These are phyloP conservation scores for Platismatia glauca DNA, from an alignment of 495 filamentous ascomycete genomes.

Conservation along the genomic window DNA sequence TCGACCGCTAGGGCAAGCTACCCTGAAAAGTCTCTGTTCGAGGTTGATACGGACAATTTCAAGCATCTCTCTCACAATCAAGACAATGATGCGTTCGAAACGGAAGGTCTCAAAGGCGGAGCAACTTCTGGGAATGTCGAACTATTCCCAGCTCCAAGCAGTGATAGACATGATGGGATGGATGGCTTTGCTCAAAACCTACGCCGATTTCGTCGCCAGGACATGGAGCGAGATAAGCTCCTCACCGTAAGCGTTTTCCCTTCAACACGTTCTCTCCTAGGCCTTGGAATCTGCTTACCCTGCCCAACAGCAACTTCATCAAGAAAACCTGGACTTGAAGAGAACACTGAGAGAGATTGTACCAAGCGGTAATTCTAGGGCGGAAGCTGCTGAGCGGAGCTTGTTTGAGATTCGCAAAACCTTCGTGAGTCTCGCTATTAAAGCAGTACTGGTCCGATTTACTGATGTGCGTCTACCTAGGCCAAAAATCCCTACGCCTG, in stretches of 20 bases:
- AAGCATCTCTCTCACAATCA: not conserved
- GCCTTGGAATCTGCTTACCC: not conserved
- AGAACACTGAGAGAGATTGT: not conserved
- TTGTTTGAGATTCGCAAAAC: conserved; percentile 3
- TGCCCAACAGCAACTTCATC: not conserved
- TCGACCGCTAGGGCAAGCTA: not conserved
- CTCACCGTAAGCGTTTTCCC: not conserved
- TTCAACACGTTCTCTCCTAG: too few relatives aligned
- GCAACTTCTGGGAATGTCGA: too few relatives aligned
- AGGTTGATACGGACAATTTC: not conserved
- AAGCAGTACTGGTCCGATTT: not conserved
- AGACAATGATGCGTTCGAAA: not conserved
- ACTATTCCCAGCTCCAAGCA: not conserved
- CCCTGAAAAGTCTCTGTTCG: not conserved
- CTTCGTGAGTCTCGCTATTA: not conserved
- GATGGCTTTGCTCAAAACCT: not conserved
- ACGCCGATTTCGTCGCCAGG: not conserved
- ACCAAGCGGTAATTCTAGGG: not conserved
- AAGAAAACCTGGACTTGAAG: not conserved
- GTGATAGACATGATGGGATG: not conserved
- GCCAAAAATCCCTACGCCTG: conserved; percentile 52
- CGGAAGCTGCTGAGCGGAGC: conserved; percentile 4
- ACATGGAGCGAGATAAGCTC: not conserved
- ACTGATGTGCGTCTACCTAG: conserved; percentile 15
- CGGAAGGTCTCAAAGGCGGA: not conserved